Conservation (phyloP, 2,329 filamentous ascomycete species). For the Lachnellula cervina region DNA sequence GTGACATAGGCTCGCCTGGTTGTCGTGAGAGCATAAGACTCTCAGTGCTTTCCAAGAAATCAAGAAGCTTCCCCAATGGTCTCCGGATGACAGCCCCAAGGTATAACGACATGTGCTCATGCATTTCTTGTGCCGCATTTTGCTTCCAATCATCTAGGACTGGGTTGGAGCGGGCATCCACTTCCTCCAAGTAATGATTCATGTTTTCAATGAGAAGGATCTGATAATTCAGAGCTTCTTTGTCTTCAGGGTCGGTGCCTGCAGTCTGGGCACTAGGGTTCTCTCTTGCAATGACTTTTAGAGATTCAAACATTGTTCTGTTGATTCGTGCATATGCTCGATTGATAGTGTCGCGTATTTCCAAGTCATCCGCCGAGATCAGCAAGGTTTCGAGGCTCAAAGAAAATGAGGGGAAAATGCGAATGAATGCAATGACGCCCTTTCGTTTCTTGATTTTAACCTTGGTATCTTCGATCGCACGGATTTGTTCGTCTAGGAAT, state of each 20-base stretch:
- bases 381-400: constrained; percentile 81
- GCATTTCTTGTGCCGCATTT: constrained; percentile 71
- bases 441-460: constrained; percentile 99
- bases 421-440: constrained; percentile 92
- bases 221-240: constrained; percentile 95
- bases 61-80: constrained; percentile 83
- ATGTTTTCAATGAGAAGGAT: constrained; percentile 98
- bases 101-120: constrained; percentile 84
- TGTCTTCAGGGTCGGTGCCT: constrained; percentile 71
- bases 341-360: constrained; percentile 74
- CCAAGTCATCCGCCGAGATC: constrained; percentile 52
- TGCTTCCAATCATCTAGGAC: constrained; percentile 80
- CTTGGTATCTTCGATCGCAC: constrained; percentile 95
- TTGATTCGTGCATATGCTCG: constrained; percentile 84
- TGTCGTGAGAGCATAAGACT: constrained; percentile 56
- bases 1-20: constrained; percentile 52
- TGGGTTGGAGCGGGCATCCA: constrained; percentile 67
- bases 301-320: constrained; percentile 93
- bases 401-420: constrained; percentile 86
- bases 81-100: constrained; percentile 82
- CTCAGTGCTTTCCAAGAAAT: constrained; percentile 88
- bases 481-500: constrained; percentile 92
- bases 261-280: constrained; percentile 47
- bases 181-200: constrained; percentile 94
- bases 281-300: constrained; percentile 85